Base-by-base conservation (phyloP, 148 eudicot species). In the Tetragonia tetragonoides region DNA sequence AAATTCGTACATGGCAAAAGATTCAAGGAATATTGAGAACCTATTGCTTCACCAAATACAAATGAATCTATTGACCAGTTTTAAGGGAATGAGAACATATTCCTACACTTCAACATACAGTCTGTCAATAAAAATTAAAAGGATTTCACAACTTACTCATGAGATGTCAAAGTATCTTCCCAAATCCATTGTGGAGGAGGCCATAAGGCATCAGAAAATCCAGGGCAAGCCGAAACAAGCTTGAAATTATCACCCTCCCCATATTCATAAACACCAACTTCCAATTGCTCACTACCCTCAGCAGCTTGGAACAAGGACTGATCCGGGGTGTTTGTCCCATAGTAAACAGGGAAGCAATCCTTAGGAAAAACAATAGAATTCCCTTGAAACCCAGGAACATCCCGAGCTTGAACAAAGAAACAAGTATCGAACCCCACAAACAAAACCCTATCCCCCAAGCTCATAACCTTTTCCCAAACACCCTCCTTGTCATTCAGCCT, bases 391-490 rank as follows among this genome's bases (percentile, higher is more conserved):
- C 62, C 76, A 2, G 81, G 77, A 54, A 37, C n/a, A 53, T 79
- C 64, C 17, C 49, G 20, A 9, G 72, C 14, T 14, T 10, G 14
- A 6, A 37, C 39, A 38, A 64, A 46, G 64, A 79, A 79, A 54
- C 81, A 79, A 63, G 70, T 20, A 73, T 65, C 72, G 54, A 17
- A 15, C 54, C 54, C 54, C 65, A 79, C 53, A 54, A 79, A 79
- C 47, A 79, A n/a, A 28, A 79, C 10, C 49, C 3, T 64, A 66
- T 73, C 72, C 7, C 77, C 81, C 28, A 79, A 39, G 21, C 40
- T 65, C 8, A 0, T 14, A 21, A 73, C 40, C 68, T 39, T 38
- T 5, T 37, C 70, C 72, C 72, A 66, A 23, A 76, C 3, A 79
- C 53, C 69, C 14, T 37, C n/a, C n/a, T n/a, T n/a, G n/a, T n/a